Conservation (phyloP, 2,329 filamentous ascomycete genomes). For the Aspergillus jensenii region DNA sequence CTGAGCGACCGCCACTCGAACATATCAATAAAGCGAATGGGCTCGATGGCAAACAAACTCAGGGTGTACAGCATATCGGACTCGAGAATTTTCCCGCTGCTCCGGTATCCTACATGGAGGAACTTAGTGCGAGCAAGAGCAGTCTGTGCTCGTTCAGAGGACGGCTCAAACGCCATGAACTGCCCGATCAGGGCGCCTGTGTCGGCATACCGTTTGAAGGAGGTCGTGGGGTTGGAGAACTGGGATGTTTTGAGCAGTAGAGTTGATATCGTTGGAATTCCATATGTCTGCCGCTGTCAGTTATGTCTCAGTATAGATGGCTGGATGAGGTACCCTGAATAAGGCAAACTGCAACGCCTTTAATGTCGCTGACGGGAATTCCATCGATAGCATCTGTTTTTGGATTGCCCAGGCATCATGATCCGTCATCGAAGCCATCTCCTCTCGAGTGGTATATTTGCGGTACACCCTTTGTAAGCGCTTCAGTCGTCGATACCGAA, state of each 20-base stretch:
- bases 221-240: conserved; percentile 44
- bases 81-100: conserved; percentile 59
- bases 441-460: conserved; percentile 41
- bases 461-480: conserved; percentile 39
- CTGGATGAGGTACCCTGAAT: conserved; percentile 46
- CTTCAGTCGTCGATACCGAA: conserved; percentile 31
- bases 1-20: conserved; percentile 71
- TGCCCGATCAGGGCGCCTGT: conserved; percentile 52
- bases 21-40: conserved; percentile 59
- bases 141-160: conserved; percentile 46
- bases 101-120: conserved; percentile 58
- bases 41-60: conserved; percentile 64
- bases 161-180: conserved; percentile 45
- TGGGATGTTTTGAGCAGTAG: conserved; percentile 52
- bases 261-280: conserved; percentile 54
- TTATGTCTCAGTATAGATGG: not conserved
- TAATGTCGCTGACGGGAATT: conserved; percentile 55
- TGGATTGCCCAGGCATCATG: conserved; percentile 54
- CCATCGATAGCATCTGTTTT: conserved; percentile 46
- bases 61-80: conserved; percentile 66
- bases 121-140: conserved; percentile 65
- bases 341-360: conserved; percentile 59
- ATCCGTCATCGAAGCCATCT: conserved; percentile 52
- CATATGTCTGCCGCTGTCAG: conserved; percentile 47
- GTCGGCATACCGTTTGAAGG: conserved; percentile 55